A percentile compares a stretch with the other conserved stretches of the same genome.
Conservation (phyloP, 140 eudicot species). For the Senecio squalidus region DNA sequence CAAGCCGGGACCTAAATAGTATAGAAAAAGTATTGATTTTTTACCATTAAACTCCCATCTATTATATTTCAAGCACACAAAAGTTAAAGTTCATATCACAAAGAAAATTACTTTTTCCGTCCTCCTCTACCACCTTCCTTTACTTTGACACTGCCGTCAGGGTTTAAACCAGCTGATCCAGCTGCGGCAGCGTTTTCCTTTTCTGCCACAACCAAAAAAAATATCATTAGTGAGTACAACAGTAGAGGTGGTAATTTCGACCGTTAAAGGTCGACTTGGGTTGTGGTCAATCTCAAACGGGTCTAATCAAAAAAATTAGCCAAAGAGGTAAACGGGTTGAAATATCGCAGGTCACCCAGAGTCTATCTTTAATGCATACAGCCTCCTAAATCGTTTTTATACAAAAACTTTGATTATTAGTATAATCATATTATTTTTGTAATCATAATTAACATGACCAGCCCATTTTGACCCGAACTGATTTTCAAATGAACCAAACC, state of each 20-base stretch:
- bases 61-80: background rate
- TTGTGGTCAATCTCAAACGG: background rate
- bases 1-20: constrained; percentile 56
- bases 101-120: constrained; percentile 65
- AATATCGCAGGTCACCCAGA: background rate
- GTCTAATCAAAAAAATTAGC: background rate
- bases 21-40: background rate
- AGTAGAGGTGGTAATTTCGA: background rate
- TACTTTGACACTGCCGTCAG: constrained; percentile 54
- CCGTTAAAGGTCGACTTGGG: background rate
- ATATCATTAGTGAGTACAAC: background rate
- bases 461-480: background rate
- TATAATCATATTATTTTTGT: background rate
- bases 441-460: background rate
- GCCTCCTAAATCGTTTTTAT: background rate
- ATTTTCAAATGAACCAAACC: no score
- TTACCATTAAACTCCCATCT: background rate
- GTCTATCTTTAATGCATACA: background rate
- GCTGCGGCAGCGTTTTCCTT: constrained; percentile 56
- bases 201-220: constrained; percentile 39
- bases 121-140: constrained; percentile 80
- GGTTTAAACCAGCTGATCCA: constrained; percentile 40
- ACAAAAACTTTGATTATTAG: background rate
- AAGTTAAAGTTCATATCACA: background rate
- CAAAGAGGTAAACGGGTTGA: background rate